Conservation (phyloP, 225 moss, liverwort and hornwort genomes). For the Pseudisothecium myosuroides region DNA sequence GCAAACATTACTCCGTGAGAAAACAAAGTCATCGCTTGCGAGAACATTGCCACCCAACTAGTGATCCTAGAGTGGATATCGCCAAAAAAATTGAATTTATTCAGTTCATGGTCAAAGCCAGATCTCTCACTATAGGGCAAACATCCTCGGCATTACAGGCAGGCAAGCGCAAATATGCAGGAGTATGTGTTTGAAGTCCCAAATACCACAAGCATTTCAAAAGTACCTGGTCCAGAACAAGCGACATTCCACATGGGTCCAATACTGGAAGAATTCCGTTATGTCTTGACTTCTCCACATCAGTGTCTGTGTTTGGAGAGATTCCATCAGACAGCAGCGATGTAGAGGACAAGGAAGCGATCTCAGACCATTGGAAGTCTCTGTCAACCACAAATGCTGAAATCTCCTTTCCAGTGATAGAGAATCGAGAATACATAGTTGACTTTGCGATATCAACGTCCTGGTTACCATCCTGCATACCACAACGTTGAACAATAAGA, state of each 20-base stretch:
- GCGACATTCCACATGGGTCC: slow-evolving; percentile 92
- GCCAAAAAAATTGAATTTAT: background rate
- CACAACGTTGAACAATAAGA: background rate
- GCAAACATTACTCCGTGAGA: background rate
- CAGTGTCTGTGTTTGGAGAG: slow-evolving; percentile 15
- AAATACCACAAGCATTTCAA: background rate
- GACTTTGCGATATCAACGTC: slow-evolving; percentile 34
- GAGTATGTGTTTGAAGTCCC: background rate
- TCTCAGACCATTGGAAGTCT: slow-evolving; percentile 75
- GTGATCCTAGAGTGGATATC: background rate
- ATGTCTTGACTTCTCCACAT: slow-evolving; percentile 13
- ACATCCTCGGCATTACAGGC: background rate
- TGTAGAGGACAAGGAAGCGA: slow-evolving; percentile 29
- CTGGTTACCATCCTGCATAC: slow-evolving; percentile 19
- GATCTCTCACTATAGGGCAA: background rate
- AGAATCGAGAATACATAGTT: slow-evolving; percentile 84
- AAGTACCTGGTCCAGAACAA: slow-evolving; percentile 85
- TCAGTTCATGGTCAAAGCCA: background rate
- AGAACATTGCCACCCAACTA: background rate
- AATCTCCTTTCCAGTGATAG: slow-evolving; percentile 85
- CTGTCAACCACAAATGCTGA: slow-evolving; percentile 91
- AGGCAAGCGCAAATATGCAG: background rate
- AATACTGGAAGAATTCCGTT: slow-evolving; percentile 71
- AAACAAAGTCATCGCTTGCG: background rate
- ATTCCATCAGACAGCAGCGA: slow-evolving; percentile 20